Conservation (phyloP, 108 stramenopile species). For the Skeletonema potamos region DNA sequence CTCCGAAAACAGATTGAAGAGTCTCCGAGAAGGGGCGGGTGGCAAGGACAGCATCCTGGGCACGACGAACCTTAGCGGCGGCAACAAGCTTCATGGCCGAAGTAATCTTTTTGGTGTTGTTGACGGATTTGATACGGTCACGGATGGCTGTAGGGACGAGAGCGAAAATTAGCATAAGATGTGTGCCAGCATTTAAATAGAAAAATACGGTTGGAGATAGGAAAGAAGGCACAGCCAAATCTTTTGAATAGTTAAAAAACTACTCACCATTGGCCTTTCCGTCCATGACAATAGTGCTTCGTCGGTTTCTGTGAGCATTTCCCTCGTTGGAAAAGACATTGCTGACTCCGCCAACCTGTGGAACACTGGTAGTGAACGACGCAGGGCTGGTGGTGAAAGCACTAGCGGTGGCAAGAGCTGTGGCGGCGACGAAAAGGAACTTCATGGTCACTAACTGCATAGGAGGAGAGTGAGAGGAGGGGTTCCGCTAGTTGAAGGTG, state of each 20-base stretch:
- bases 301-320: constrained; percentile 64
- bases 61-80: constrained; percentile 96
- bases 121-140: constrained; percentile 88
- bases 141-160: constrained; percentile 67
- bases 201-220: too few species aligned
- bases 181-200: neutral
- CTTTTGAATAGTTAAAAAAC: neutral
- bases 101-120: constrained; percentile 93
- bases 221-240: too few species aligned
- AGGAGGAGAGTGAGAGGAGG: neutral
- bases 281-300: constrained; percentile 87
- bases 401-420: constrained; percentile 61
- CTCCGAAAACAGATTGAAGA: constrained; percentile 94
- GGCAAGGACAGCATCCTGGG: constrained; percentile 94
- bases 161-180: neutral
- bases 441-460: constrained; percentile 49
- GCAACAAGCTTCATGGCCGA: constrained; percentile 98
- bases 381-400: constrained; percentile 39
- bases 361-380: constrained; percentile 58
- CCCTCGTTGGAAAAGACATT: constrained; percentile 45
- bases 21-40: constrained; percentile 97
- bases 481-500: neutral
- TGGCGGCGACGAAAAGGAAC: constrained; percentile 65
- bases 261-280: constrained; percentile 87
- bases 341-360: constrained; percentile 43